Conservation (phyloP, 768 basidiomycete genomes). For the Phanerochaete carnosa region DNA sequence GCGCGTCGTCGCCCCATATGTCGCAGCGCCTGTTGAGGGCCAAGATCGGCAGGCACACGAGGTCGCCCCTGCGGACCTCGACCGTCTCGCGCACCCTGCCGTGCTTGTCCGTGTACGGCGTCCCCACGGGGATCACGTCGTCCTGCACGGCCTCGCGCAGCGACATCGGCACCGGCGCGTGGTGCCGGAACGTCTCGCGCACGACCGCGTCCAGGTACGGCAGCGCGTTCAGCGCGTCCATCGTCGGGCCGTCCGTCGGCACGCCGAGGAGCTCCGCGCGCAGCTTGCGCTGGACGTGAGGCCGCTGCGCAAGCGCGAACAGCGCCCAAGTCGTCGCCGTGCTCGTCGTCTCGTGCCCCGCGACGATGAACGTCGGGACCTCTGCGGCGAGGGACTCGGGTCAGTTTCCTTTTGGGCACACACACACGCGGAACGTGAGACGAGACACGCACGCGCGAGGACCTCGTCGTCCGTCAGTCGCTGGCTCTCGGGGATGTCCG, state of each 20-base stretch:
- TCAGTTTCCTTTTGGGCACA: conserved; percentile 26
- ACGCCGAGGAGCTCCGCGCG: conserved; percentile 31
- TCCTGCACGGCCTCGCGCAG: conserved; percentile 14
- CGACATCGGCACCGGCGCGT: conserved; percentile 39
- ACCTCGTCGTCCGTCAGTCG: conserved; percentile 32
- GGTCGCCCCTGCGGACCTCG: conserved; percentile 25
- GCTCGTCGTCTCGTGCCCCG: conserved; percentile 29
- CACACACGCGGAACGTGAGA: too few species aligned
- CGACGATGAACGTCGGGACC: conserved; percentile 18
- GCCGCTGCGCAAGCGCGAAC: conserved; percentile 33
- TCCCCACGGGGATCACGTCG: conserved; percentile 14
- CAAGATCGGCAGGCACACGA: conserved; percentile 47
- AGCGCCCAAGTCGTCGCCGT: conserved; percentile 15
- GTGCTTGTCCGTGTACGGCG: too few species aligned
- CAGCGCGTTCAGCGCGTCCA: too few species aligned
- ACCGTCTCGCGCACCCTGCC: too few species aligned
- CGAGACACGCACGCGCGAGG: too few species aligned
- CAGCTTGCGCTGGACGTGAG: conserved; percentile 32
- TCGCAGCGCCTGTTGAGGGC: conserved; percentile 47
- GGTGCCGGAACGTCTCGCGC: too few species aligned
- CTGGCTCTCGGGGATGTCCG: conserved; percentile 24
- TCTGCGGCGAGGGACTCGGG: too few species aligned
- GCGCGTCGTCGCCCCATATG: conserved; percentile 63
- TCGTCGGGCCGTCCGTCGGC: too few species aligned
- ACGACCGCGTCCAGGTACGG: too few species aligned